Evolutionary conservation across 257 asterid genomes (phyloP), one percentile per base, ranked within the genome.

Genomic region (Penstemon newberryi): DNA sequence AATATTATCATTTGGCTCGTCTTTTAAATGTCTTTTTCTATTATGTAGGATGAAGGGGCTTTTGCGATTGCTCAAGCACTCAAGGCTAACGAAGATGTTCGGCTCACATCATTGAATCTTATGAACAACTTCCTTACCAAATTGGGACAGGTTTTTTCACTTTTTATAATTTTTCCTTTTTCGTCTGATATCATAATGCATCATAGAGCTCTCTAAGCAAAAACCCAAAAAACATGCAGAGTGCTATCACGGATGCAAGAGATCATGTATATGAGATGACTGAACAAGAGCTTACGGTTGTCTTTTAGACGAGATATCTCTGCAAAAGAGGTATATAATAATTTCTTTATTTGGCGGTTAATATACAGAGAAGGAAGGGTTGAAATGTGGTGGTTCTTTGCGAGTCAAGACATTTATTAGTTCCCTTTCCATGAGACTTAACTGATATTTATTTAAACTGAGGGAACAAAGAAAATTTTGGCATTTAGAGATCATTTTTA

Each of bases 221-320:
- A 72, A 25, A 25, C 70, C 63, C 38, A 53, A 65, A 60, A 70
- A 72, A 59, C 18, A 9, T 82, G 95, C 98, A 92, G 96, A 86
- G 96, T 75, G 97, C 97, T 6, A 79, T 93, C 66, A 72, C 96
- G 15, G 97, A 93, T 44, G 97, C 98, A 55, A 88, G 87, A 47
- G 98, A 93, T 72, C 98, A 93, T 46, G 98, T 90, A 59, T 82
- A 25, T 65, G 98, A 93, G 94, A 90, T 93, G 98, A 93, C 65
- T 42, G 98, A 88, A 65, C 86, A 84, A 79, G 98, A 92, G 91
- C 85, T 92, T 61, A 77, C 65, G 0, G 73, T 92, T 71, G 83
- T 81, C 73, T 90, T 88, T 78, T 92, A 92, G 86, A 73, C n/a
- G 49, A 51, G 49, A 60, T 40, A 65, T 33, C 53, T 55, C 60